A percentile compares a stretch with the other conserved stretches of the same genome.
These are phyloP conservation scores for Ogataea zsoltii DNA, from an alignment of 805 yeast genomes.

Conservation along the genomic window DNA sequence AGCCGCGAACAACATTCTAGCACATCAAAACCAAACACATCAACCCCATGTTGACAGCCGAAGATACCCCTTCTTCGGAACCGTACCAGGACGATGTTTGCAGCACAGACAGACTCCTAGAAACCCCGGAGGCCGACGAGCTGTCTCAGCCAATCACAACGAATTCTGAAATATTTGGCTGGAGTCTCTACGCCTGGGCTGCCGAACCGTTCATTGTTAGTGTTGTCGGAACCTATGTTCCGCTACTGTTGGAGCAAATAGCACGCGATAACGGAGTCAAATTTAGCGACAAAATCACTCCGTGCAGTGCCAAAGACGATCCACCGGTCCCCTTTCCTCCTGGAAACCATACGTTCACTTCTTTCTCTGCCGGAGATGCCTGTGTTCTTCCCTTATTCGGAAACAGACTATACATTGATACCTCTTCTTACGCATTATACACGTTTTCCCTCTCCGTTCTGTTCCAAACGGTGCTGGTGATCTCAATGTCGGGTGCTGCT, in stretches of 20 bases:
- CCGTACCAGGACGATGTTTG: neutral
- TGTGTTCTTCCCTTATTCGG: constrained; percentile 38
- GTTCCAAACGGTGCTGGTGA: constrained; percentile 68
- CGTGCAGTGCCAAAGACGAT: constrained; percentile 44
- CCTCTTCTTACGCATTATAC: constrained; percentile 72
- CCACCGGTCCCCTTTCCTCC: constrained; percentile 38
- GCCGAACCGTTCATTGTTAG: constrained; percentile 81
- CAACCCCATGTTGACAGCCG: neutral
- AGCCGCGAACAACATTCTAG: no score
- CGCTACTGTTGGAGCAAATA: constrained; percentile 65
- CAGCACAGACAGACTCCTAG: neutral
- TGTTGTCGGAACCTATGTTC: constrained; percentile 77
- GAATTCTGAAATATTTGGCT: constrained; percentile 52
- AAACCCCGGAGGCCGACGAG: neutral
- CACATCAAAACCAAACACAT: no score
- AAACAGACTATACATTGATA: constrained; percentile 51
- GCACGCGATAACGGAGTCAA: constrained; percentile 74
- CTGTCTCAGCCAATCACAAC: constrained; percentile 32
- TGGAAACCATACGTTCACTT: constrained; percentile 4
- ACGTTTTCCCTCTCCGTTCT: constrained; percentile 72
- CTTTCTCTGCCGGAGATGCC: constrained; percentile 13
- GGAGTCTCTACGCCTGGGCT: constrained; percentile 74
- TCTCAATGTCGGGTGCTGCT: constrained; percentile 72
- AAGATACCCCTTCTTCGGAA: neutral
- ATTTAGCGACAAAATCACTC: constrained; percentile 54